These are phyloP conservation scores for Thalia dealbata DNA, from an alignment of 176 grass and related monocot species.

Conservation along the genomic window DNA sequence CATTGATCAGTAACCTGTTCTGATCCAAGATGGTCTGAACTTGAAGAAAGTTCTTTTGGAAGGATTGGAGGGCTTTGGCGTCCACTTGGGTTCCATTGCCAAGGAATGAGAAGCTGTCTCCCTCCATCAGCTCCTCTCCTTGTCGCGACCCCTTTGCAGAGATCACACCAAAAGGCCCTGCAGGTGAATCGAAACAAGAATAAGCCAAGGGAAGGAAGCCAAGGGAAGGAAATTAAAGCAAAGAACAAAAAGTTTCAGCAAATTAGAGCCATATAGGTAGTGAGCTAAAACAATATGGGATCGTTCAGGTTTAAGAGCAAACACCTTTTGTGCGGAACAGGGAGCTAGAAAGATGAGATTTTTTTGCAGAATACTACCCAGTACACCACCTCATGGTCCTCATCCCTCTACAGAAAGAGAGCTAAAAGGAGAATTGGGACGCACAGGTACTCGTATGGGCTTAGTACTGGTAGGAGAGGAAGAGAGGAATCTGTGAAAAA, in stretches of 20 bases:
- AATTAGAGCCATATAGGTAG: not conserved
- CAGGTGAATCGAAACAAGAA: not conserved
- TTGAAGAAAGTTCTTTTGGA: slow-evolving; percentile 33
- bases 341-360: not conserved
- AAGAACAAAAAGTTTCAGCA: not conserved
- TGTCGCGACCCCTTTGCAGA: not conserved
- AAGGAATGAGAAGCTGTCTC: slow-evolving; percentile 2
- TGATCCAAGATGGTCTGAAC: slow-evolving; percentile 49
- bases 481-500: slow-evolving; percentile 8
- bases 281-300: not conserved
- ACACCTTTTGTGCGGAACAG: slow-evolving; percentile 1
- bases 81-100: slow-evolving; percentile 8
- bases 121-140: not conserved
- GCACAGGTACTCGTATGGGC: not conserved
- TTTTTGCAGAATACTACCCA: not conserved
- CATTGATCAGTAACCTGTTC: slow-evolving; percentile 46
- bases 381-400: not conserved
- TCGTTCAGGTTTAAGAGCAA: not conserved
- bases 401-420: not conserved
- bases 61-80: slow-evolving; percentile 20
- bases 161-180: slow-evolving; percentile 2
- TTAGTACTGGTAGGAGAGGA: not conserved
- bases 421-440: not conserved
- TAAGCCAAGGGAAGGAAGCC: not conserved
- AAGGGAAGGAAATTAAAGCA: not conserved